These are phyloP conservation scores for Potentilla sterilis DNA, from an alignment of 306 rosid species.

Conservation along the genomic window DNA sequence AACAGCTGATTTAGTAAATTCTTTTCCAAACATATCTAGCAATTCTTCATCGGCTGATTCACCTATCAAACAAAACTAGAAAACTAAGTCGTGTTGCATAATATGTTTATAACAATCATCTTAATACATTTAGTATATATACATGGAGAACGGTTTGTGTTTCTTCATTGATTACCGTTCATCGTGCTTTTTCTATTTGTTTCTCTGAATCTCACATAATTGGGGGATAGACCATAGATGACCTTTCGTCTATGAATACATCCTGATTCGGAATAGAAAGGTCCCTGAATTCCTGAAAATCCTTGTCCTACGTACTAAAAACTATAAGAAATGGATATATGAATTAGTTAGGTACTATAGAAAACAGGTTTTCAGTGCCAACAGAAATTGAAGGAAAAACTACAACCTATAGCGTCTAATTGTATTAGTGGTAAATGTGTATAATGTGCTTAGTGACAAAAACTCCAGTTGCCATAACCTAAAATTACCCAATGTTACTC, in stretches of 20 bases:
- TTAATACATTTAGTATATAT: not conserved
- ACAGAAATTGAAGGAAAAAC: not conserved
- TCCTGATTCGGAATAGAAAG: constrained; percentile 43
- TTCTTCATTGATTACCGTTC: not conserved
- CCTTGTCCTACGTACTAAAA: constrained; percentile 34
- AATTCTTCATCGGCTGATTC: constrained; percentile 21
- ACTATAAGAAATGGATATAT: not conserved
- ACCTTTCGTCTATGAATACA: constrained; percentile 62
- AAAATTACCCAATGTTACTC: not conserved
- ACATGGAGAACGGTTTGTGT: not conserved
- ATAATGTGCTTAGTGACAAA: too few species aligned
- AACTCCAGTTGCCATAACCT: not conserved
- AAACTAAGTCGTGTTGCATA: not conserved
- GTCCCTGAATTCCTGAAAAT: constrained; percentile 44
- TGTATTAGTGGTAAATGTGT: too few species aligned
- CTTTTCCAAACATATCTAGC: constrained; percentile 39
- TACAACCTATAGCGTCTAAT: not conserved
- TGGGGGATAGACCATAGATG: constrained; percentile 55
- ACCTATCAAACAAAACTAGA: constrained; percentile 2
- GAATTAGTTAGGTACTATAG: not conserved
- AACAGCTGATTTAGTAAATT: constrained; percentile 34
- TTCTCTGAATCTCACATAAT: not conserved
- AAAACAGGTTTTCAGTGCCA: not conserved
- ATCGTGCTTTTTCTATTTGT: not conserved
- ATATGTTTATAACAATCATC: not conserved